These are phyloP conservation scores for Pilasporangium apinafurcum DNA, from an alignment of 352 stramenopile species.

Conservation along the genomic window DNA sequence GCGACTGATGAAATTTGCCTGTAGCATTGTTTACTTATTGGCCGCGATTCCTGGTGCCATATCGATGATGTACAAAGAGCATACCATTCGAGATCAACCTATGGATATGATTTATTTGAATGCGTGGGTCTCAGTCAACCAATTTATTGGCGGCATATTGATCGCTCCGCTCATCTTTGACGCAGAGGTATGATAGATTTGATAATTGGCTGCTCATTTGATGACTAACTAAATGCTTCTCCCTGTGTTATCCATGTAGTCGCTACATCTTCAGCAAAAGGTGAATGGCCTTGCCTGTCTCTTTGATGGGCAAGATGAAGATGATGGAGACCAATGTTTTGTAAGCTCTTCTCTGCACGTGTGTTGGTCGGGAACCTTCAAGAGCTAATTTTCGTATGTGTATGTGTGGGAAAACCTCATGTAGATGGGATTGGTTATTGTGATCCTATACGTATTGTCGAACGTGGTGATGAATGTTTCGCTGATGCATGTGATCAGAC, in stretches of 20 bases:
- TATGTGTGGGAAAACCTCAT: neutral
- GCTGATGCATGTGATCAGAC: slow-evolving; percentile 59
- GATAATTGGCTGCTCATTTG: too few species aligned
- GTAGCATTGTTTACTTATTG: slow-evolving; percentile 68
- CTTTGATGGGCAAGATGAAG: slow-evolving; percentile 67
- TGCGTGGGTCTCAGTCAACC: slow-evolving; percentile 80
- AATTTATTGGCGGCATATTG: slow-evolving; percentile 80
- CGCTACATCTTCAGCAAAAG: slow-evolving; percentile 73
- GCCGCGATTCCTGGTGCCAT: slow-evolving; percentile 66
- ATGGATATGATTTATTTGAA: slow-evolving; percentile 88
- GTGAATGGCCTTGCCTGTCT: slow-evolving; percentile 74
- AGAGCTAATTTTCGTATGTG: slow-evolving; percentile 3
- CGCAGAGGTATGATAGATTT: slow-evolving; percentile 32
- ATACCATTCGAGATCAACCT: slow-evolving; percentile 67
- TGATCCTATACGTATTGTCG: slow-evolving; percentile 65
- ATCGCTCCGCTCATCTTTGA: slow-evolving; percentile 80
- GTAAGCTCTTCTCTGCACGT: slow-evolving; percentile 10
- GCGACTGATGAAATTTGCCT: neutral
- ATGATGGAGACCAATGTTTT: slow-evolving; percentile 65
- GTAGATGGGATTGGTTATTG: slow-evolving; percentile 62
- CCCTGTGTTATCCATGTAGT: slow-evolving; percentile 25
- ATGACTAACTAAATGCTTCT: too few species aligned
- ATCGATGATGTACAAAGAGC: slow-evolving; percentile 88
- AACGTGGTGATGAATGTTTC: slow-evolving; percentile 80
- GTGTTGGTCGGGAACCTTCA: neutral